phyloP scores from a whole-genome alignment of 345 rosid genomes.

The Populus davidiana region DNA sequence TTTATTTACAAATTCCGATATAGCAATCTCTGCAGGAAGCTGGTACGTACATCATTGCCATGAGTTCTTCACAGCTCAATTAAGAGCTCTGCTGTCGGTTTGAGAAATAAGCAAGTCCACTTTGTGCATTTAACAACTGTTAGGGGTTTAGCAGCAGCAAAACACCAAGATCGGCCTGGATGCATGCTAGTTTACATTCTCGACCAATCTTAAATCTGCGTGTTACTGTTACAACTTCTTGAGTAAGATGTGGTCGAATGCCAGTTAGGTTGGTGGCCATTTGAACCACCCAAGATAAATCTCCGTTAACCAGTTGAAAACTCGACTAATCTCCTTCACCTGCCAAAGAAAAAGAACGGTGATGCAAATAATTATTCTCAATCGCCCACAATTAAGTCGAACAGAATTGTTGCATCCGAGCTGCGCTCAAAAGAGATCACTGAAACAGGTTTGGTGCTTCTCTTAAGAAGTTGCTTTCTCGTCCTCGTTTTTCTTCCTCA shows the following conservation, averaged over 20 bases:
- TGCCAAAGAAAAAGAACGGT: conserved; percentile 4
- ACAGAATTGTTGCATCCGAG: neutral
- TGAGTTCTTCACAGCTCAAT: neutral
- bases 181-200: neutral
- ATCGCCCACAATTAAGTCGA: neutral
- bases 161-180: neutral
- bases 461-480: neutral
- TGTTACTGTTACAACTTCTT: conserved; percentile 27
- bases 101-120: neutral
- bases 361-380: neutral
- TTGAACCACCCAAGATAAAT: conserved; percentile 45
- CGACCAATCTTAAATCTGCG: neutral
- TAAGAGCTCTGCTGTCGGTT: neutral
- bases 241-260: conserved; percentile 49
- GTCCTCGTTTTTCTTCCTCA: neutral
- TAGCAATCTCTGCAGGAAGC: neutral
- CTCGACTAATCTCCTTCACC: conserved; percentile 56
- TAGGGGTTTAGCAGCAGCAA: neutral
- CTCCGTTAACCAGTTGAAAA: conserved; percentile 47
- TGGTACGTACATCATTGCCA: neutral
- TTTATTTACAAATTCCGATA: too few relatives aligned
- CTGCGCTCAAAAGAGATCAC: neutral
- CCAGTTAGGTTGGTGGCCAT: conserved; percentile 41
- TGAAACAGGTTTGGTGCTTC: neutral
- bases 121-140: neutral